phyloP scores from a whole-genome alignment of 352 stramenopile genomes.

The Phytophthora ramorum region DNA sequence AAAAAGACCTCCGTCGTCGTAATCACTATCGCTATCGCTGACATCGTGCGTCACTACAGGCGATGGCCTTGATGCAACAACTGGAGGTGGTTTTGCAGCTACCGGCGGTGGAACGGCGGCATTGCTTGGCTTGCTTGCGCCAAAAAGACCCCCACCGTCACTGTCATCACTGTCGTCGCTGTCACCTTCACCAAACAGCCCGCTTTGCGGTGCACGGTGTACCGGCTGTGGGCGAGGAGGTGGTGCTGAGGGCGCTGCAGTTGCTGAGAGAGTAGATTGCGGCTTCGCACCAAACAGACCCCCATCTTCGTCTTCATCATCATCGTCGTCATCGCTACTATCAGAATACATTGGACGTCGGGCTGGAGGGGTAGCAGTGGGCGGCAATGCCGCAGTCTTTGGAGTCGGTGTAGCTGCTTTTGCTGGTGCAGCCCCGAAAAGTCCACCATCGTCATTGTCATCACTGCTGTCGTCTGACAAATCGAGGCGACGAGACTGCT shows the following conservation, averaged over 20 bases:
- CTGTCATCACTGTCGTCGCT: slow-evolving; percentile 61
- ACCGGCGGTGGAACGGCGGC: slow-evolving; percentile 1
- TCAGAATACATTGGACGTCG: slow-evolving; percentile 37
- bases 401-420: slow-evolving; percentile 12
- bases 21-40: slow-evolving; percentile 47
- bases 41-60: slow-evolving; percentile 28
- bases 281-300: slow-evolving; percentile 61
- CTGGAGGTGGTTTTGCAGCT: slow-evolving; percentile 3
- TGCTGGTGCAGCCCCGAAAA: slow-evolving; percentile 57
- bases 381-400: slow-evolving; percentile 11
- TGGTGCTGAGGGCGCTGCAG: slow-evolving; percentile 4
- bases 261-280: slow-evolving; percentile 19
- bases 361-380: slow-evolving; percentile 7
- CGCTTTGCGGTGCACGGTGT: slow-evolving; percentile 42
- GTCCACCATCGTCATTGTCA: slow-evolving; percentile 57
- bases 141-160: slow-evolving; percentile 48
- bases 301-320: slow-evolving; percentile 55
- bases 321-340: slow-evolving; percentile 50
- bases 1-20: slow-evolving; percentile 54
- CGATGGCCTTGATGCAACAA: slow-evolving; percentile 21
- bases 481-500: slow-evolving; percentile 33
- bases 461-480: slow-evolving; percentile 66
- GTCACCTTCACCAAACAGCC: slow-evolving; percentile 65
- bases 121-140: slow-evolving; percentile 21
- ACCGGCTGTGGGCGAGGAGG: slow-evolving; percentile 10